Conservation (phyloP, 2,329 filamentous ascomycete species). For the Bipolaris oryzae region DNA sequence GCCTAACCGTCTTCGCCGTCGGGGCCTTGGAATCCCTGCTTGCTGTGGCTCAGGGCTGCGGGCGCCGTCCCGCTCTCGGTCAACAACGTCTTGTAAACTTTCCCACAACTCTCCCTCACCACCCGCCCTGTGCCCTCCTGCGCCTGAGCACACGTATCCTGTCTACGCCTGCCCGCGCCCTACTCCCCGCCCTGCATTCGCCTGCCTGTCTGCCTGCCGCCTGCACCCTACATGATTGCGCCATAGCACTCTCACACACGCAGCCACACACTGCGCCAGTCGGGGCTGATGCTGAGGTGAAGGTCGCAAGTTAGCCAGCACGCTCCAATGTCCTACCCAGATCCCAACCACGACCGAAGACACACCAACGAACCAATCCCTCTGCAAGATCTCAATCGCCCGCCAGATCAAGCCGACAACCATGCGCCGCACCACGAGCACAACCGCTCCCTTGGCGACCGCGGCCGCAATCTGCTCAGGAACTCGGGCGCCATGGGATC, state of each 20-base stretch:
- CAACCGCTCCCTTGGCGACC: constrained; percentile 56
- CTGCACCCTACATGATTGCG: constrained; percentile 24
- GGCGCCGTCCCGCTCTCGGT: constrained; percentile 17
- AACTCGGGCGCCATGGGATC: constrained; percentile 51
- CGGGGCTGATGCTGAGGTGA: constrained; percentile 40
- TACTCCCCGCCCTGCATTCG: constrained; percentile 13
- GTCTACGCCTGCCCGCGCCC: neutral
- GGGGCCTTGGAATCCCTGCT: neutral
- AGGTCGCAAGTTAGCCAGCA: constrained; percentile 31
- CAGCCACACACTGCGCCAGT: constrained; percentile 24
- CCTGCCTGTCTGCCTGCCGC: neutral
- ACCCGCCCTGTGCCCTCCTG: constrained; percentile 5
- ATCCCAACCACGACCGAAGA: constrained; percentile 54
- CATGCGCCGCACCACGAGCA: constrained; percentile 36
- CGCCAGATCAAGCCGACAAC: constrained; percentile 44
- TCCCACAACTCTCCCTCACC: constrained; percentile 12
- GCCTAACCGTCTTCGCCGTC: constrained; percentile 10
- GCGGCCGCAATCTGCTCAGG: constrained; percentile 55
- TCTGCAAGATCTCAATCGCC: constrained; percentile 62
- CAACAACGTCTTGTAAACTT: constrained; percentile 3
- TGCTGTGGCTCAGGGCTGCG: constrained; percentile 3
- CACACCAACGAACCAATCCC: constrained; percentile 70
- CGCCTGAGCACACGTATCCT: constrained; percentile 3
- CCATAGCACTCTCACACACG: constrained; percentile 20
- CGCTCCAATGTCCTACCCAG: constrained; percentile 57